Conservation (phyloP, 129 eudicot genomes). For the Helichrysum umbraculigerum region DNA sequence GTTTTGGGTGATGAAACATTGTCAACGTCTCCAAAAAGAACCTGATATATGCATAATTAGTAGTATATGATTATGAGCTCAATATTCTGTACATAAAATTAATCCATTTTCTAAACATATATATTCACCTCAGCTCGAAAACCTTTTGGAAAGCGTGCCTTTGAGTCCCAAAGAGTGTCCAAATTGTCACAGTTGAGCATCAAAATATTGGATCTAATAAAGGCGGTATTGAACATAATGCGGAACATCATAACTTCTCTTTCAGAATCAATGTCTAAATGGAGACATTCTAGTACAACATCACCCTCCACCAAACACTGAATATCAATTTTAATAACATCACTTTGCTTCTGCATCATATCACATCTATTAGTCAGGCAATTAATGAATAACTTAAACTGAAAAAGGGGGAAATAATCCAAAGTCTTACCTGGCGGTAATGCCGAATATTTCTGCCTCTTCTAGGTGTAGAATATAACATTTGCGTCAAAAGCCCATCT, state of each 20-base stretch:
- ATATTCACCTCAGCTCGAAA: conserved; percentile 86
- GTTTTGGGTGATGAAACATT: conserved; percentile 62
- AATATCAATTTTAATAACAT: conserved; percentile 90
- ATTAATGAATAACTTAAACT: not conserved
- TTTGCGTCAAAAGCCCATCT: conserved; percentile 85
- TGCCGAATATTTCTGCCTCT: conserved; percentile 77
- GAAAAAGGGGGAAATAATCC: not conserved
- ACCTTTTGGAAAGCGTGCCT: conserved; percentile 80
- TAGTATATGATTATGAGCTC: not conserved
- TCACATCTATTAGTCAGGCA: conserved; percentile 11
- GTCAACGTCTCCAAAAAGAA: conserved; percentile 88
- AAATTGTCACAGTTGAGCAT: conserved; percentile 84
- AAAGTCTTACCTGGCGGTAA: conserved; percentile 65
- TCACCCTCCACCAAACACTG: conserved; percentile 98
- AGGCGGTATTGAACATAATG: conserved; percentile 95
- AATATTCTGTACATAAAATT: not conserved
- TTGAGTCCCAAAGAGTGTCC: conserved; percentile 96
- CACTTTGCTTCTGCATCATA: conserved; percentile 81
- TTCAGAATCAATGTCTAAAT: conserved; percentile 80
- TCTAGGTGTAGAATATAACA: conserved; percentile 77
- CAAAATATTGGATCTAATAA: conserved; percentile 87
- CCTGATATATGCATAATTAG: conserved; percentile 42
- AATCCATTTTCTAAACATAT: conserved; percentile 14
- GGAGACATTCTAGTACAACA: conserved; percentile 94
- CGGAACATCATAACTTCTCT: conserved; percentile 99